Percentiles rank a stretch among this genome's conserved stretches.
These are phyloP conservation scores for Pyronema domesticum DNA, from an alignment of 495 filamentous ascomycete species.

Conservation along the genomic window DNA sequence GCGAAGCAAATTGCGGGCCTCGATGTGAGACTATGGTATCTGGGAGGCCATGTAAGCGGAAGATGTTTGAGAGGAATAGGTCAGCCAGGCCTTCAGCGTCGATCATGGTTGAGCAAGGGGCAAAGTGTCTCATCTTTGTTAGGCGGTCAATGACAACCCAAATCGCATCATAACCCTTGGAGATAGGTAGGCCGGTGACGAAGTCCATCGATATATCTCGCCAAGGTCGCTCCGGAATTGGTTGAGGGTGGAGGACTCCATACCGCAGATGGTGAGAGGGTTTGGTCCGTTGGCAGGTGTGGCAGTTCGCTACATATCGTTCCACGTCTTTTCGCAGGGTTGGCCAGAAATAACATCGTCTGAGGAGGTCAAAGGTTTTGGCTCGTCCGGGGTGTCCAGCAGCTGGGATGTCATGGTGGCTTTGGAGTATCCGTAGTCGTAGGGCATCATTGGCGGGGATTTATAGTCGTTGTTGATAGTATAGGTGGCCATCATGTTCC, in stretches of 20 bases:
- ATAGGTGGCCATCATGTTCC: too few species aligned
- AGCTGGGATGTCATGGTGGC: not conserved
- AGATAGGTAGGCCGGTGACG: conserved; percentile 9
- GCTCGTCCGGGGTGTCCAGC: not conserved
- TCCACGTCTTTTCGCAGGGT: not conserved
- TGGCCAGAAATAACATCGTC: not conserved
- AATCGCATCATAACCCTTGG: conserved; percentile 11
- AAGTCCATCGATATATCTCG: conserved; percentile 23
- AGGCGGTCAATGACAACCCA: conserved; percentile 17
- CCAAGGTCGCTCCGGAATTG: conserved; percentile 12
- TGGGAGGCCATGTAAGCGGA: too few species aligned
- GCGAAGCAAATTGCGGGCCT: too few species aligned
- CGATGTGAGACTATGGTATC: too few species aligned
- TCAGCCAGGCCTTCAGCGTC: not conserved
- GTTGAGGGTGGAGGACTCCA: conserved; percentile 14
- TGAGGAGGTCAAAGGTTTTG: not conserved
- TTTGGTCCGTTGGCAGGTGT: conserved; percentile 5
- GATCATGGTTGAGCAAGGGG: conserved; percentile 4
- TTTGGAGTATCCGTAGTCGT: too few species aligned
- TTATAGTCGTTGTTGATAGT: too few species aligned
- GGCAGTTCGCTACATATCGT: not conserved
- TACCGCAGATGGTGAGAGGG: not conserved
- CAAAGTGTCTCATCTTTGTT: conserved; percentile 12
- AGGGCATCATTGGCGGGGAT: too few species aligned
- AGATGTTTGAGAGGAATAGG: not conserved